phyloP scores from a whole-genome alignment of 1,284 basidiomycete species.

The Sanguinoderma infundibulare region DNA sequence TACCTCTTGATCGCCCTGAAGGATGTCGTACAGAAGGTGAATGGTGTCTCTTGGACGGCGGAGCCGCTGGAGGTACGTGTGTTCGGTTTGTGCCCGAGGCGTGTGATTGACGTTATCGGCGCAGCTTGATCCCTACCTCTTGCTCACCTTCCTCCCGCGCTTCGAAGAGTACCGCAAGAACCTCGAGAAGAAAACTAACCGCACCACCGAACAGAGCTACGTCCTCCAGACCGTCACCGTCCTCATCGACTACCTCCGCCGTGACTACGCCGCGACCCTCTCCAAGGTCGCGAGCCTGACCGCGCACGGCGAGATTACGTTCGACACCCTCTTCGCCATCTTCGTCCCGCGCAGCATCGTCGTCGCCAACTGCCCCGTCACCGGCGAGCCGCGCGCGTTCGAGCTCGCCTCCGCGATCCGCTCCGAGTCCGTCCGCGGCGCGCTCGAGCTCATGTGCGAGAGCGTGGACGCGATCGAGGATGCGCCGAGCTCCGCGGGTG shows the following conservation, averaged over 20 bases:
- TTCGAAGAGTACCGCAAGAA: slow-evolving; percentile 48
- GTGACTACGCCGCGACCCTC: slow-evolving; percentile 52
- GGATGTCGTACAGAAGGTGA: slow-evolving; percentile 55
- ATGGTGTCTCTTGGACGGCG: slow-evolving; percentile 60
- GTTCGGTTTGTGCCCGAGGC: no score
- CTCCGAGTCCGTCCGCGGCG: slow-evolving; percentile 29
- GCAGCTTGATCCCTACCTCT: slow-evolving; percentile 55
- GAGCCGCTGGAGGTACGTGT: slow-evolving; percentile 51
- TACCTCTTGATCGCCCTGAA: slow-evolving; percentile 59
- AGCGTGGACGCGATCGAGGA: slow-evolving; percentile 52
- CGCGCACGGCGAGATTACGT: slow-evolving; percentile 58
- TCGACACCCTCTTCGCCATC: slow-evolving; percentile 55
- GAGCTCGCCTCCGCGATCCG: slow-evolving; percentile 43
- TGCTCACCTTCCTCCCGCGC: slow-evolving; percentile 51
- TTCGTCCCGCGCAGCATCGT: slow-evolving; percentile 54
- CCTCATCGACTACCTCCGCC: slow-evolving; percentile 49
- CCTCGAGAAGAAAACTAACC: slow-evolving; percentile 40
- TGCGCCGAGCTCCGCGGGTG: background rate
- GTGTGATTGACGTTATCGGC: background rate
- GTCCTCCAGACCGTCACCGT: slow-evolving; percentile 46
- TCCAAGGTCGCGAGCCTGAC: slow-evolving; percentile 48
- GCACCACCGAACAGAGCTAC: slow-evolving; percentile 42
- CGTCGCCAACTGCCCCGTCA: slow-evolving; percentile 52
- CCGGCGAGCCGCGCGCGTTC: slow-evolving; percentile 52
- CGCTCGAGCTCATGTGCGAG: slow-evolving; percentile 48